Base-by-base conservation (phyloP, 2,329 filamentous ascomycete genomes). In the Graphiopsis chlorocephala region DNA sequence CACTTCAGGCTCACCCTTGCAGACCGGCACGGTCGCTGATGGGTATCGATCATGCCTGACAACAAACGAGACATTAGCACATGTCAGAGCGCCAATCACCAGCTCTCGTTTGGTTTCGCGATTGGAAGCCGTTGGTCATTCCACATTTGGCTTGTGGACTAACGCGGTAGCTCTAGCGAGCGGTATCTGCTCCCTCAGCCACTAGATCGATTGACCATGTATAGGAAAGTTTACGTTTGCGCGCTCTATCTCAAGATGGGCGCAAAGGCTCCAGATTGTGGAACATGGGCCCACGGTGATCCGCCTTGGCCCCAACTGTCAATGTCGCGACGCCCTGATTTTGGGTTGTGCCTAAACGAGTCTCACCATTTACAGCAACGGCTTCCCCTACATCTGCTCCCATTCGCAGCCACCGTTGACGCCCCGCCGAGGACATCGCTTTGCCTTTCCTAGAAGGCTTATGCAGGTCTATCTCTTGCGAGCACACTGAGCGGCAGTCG, bases 151-250 rank as follows among this genome's bases (percentile, higher is more conserved):
- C 23, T 20, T 31, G 10, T 62, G 60, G 60, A 62, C 60, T 62
- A 62, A 62, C 60, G 48, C 26, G 48, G 60, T 62, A 62, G 60
- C 48, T 62, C 47, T 35, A 38, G 60, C 60, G 60, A 62, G 48
- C 31, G 29, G 59, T 31, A 60, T 52, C 33, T 31, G 48, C 48
- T 62, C 48, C 60, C 33, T 29, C 60, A 53, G 60, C 60, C 59
- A 42, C 48, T 62, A 55, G 60, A 55, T 53, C 48, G 48, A 53
- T 29, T 55, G 60, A 55, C 47, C 60, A 23, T 62, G 48, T 52
- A 53, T 52, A 62, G 60, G 48, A 62, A 29, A 42, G 60, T 62
- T 45, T 53, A 35, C 29, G 33, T 52, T 53, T 55, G 45, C 33
- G 60, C 33, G 48, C 60, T 62, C 48, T 62, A 55, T 62, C 48